These are phyloP conservation scores for Parmales sp. DNA, from an alignment of 108 stramenopile species.

Conservation along the genomic window DNA sequence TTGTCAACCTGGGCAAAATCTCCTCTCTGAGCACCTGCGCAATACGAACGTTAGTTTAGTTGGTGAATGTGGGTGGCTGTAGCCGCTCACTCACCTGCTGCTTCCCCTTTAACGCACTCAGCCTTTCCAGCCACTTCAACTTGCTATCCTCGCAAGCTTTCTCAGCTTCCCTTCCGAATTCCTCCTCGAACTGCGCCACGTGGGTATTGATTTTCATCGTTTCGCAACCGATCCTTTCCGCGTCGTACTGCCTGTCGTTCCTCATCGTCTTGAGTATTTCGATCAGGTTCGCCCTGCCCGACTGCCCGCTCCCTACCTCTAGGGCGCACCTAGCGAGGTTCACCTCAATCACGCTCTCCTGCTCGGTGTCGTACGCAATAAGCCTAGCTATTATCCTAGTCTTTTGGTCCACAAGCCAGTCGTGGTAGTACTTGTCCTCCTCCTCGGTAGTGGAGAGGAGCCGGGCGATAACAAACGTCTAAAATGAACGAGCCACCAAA, in stretches of 20 bases:
- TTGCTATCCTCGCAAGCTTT: too few relatives aligned
- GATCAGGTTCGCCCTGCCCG: not conserved
- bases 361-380: slow-evolving; percentile 11
- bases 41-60: too few relatives aligned
- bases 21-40: not conserved
- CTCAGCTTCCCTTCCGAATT: not conserved
- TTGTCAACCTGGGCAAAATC: not conserved
- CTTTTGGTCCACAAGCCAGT: not conserved
- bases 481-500: too few relatives aligned
- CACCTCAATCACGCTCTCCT: not conserved
- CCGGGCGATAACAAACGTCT: not conserved
- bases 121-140: not conserved
- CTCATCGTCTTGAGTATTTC: not conserved
- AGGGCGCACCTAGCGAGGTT: not conserved
- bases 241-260: slow-evolving; percentile 6
- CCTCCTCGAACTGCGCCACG: not conserved
- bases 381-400: not conserved
- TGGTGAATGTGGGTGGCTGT: not conserved
- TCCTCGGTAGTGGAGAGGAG: not conserved
- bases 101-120: not conserved
- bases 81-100: not conserved
- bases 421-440: slow-evolving; percentile 7
- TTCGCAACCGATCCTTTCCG: not conserved
- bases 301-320: not conserved
- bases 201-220: not conserved